Evolutionary conservation across 352 stramenopile species (phyloP).

Genomic region (Pythium folliculosum): DNA sequence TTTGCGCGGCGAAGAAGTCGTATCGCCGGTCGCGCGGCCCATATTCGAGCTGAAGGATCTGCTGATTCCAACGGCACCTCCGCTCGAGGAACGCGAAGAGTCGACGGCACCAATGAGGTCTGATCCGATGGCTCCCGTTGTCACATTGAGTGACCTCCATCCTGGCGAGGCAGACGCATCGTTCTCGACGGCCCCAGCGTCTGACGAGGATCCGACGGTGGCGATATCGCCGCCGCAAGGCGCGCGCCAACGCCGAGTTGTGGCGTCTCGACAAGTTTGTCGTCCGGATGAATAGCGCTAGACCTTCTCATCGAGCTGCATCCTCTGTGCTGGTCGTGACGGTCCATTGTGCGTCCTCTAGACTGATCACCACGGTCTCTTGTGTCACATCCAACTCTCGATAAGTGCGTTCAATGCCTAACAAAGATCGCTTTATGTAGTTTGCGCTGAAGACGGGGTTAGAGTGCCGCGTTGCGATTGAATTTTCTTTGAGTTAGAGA

Average conservation of each 20-base stretch:
- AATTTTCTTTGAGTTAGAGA: no score
- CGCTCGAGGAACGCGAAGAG: conserved; percentile 2
- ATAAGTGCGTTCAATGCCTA: no score
- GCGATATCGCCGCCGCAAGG: not conserved
- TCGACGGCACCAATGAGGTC: not conserved
- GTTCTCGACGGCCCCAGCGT: not conserved
- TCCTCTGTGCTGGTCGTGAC: no score
- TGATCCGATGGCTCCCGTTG: not conserved
- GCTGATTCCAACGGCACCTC: not conserved
- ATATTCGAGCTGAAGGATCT: not conserved
- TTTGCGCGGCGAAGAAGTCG: not conserved
- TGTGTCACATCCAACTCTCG: no score
- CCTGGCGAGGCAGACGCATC: not conserved
- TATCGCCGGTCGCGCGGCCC: conserved; percentile 5
- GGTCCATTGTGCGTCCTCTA: no score
- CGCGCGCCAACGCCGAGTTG: not conserved
- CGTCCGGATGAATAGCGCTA: no score
- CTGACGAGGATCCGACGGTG: not conserved
- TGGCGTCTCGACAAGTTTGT: not conserved
- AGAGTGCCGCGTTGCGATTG: no score
- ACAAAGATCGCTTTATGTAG: no score
- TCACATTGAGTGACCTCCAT: not conserved
- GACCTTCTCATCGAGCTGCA: no score
- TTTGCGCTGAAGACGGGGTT: no score
- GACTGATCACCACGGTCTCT: no score